phyloP scores from a whole-genome alignment of 805 yeast genomes.

The Yamadazyma scolyti region DNA sequence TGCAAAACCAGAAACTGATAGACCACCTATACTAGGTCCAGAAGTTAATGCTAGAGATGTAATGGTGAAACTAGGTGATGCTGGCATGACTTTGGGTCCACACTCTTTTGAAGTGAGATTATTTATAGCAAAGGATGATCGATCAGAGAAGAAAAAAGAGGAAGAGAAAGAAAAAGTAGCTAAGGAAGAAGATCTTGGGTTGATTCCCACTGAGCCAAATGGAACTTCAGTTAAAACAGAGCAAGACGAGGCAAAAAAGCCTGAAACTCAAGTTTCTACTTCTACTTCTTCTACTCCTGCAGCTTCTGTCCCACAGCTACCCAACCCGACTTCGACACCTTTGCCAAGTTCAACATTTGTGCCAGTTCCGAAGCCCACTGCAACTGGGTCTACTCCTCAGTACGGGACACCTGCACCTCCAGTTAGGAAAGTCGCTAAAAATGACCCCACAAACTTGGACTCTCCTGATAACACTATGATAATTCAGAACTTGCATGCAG shows the following conservation, averaged over 20 bases:
- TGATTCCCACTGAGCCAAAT: no score
- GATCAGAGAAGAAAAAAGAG: slow-evolving; percentile 23
- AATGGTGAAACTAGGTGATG: slow-evolving; percentile 85
- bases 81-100: slow-evolving; percentile 72
- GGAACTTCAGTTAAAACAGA: slow-evolving; percentile 16
- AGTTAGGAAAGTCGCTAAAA: slow-evolving; percentile 4
- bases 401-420: not conserved
- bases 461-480: slow-evolving; percentile 71
- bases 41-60: slow-evolving; percentile 67
- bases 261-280: slow-evolving; percentile 10
- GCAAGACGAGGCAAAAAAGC: slow-evolving; percentile 12
- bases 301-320: no score
- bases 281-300: no score
- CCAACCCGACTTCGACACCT: no score
- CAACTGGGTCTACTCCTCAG: no score
- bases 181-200: slow-evolving; percentile 20
- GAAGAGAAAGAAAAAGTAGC: slow-evolving; percentile 10
- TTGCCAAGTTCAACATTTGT: no score
- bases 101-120: slow-evolving; percentile 74
- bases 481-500: slow-evolving; percentile 78
- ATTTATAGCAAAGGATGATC: slow-evolving; percentile 82
- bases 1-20: slow-evolving; percentile 16
- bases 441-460: slow-evolving; percentile 37
- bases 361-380: no score
- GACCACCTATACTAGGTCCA: slow-evolving; percentile 32